Evolutionary conservation across 139 green algal genomes (phyloP), one percentile per base, ranked within the genome.

Genomic region (Chlamydomonas sp.): DNA sequence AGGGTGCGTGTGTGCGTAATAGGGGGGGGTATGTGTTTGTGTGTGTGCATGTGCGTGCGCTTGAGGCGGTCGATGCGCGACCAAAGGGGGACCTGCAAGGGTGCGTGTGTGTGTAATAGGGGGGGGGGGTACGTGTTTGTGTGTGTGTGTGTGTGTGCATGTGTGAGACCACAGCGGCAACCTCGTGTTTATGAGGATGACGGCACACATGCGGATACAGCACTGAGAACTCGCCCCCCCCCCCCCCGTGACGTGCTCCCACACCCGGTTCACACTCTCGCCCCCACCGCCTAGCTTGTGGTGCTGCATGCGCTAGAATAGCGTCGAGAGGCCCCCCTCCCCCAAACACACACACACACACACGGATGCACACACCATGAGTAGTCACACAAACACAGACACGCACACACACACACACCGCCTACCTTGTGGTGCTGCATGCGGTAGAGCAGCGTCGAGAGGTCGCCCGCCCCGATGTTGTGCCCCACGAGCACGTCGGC

Each of bases 401-500:
- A 64, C 24, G 6, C 54, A 20, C 24, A 10, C 8, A 64, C 26
- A 64, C 13, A 16, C 16, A 16, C 43, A 54, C 13, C 37, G 31
- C 68, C 38, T 39, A 90, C 89, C 88, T 96, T 96, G 81, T 91
- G 87, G 58, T 90, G 79, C 79, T 96, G 85, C 76, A 99, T 80
- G 49, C 95, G 87, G 47, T 92, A 80, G 58, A 99, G 83, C 48
- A 99, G 85, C 20, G 98, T 81, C 64, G 90, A 84, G 47, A 99
- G 80, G 72, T 99, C 92, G 47, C 91, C 96, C 10, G 76, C 88
- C 2, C 81, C 75, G 61, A 98, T 85, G 85, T 99, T 97, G 86
- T 99, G 95, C 5, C 95, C 95, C 34, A 97, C 89, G 28, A 97
- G 70, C 61, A 97, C 90, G 77, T 99, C 95, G 2, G 89, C 78